phyloP scores from a whole-genome alignment of 169 alveolate species.

The Eimeria zaria region DNA sequence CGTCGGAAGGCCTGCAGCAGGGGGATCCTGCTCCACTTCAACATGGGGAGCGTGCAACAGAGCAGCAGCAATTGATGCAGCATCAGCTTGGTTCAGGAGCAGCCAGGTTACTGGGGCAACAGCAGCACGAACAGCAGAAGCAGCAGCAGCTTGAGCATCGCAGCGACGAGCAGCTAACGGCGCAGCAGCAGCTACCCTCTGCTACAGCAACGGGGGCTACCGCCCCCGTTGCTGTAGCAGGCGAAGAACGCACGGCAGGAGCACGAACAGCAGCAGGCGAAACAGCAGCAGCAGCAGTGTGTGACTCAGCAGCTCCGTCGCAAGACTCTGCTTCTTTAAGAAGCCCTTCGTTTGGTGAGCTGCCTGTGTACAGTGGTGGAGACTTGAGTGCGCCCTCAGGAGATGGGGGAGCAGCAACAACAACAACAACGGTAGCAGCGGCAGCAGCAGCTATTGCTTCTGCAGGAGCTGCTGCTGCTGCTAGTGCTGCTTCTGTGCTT shows the following conservation, averaged over 20 bases:
- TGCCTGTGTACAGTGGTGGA: background rate
- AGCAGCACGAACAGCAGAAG: background rate
- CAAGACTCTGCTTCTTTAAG: background rate
- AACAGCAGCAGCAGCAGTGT: background rate
- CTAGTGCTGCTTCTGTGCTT: background rate
- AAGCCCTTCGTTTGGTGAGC: background rate
- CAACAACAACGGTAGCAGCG: background rate
- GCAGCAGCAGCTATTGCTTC: background rate
- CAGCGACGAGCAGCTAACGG: background rate
- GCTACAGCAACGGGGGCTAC: background rate
- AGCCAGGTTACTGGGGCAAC: background rate
- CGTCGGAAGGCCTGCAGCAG: background rate
- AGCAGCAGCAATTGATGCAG: slow-evolving; percentile 30
- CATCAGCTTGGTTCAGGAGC: background rate
- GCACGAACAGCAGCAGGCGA: slow-evolving; percentile 2
- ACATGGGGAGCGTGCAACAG: background rate
- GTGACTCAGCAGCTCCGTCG: background rate
- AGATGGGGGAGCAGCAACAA: background rate
- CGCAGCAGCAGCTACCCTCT: background rate
- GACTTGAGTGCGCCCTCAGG: background rate
- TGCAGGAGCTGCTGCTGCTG: background rate
- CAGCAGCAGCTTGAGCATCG: background rate
- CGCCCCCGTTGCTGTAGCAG: background rate
- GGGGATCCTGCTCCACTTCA: background rate
- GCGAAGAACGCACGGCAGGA: background rate